Base-by-base conservation (phyloP, 768 basidiomycete genomes). In the Boletus reticulatus region DNA sequence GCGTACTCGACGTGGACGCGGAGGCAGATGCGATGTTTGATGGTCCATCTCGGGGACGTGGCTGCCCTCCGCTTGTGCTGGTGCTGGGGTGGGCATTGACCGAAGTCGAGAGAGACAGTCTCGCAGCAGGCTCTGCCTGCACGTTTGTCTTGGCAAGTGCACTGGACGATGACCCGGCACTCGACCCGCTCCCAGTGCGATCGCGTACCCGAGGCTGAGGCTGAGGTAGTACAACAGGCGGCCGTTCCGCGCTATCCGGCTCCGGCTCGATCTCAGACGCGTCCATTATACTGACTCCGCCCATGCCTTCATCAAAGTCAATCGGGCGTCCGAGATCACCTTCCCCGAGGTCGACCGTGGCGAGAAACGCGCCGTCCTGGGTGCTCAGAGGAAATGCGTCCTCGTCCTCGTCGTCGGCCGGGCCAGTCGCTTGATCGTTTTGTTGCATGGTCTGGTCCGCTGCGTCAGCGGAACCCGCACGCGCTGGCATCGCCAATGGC, bases 341-440 rank as follows among this genome's bases (percentile, higher is more conserved):
- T 19, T 79, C 79, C 2, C 75, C 77, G 13, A 83, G 67, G 55
- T 84, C 84, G 22, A 84, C 75, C 11, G 76, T 69, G 19, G 87
- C 85, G 36, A 85, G 73, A 61, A 88, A 80, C 2, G 78, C 83
- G 50, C 84, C 87, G 50, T 89, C 88, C 39, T 91, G 85, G 1
- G 85, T 86, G 53, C 75, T 73, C 59, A 84, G 79, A 12, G 75
- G 74, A 58, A 80, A 84, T 0, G 77, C 59, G 17, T 74, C 74
- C 2, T 71, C 78, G 4, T 52, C 55, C 0, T 58, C 55, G 0
- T 47, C 43, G 6, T 50, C 50, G 0, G 20, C 78, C 37, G 75
- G 70, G 12, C 51, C 55, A 24, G 62, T 62, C 36, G 56, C 46
- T 34, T 55, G 36, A 11, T n/a, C 13, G 1, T 6, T 6, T 7